Base-by-base conservation (phyloP, 2,329 filamentous ascomycete species). In the Penicillium sp. region DNA sequence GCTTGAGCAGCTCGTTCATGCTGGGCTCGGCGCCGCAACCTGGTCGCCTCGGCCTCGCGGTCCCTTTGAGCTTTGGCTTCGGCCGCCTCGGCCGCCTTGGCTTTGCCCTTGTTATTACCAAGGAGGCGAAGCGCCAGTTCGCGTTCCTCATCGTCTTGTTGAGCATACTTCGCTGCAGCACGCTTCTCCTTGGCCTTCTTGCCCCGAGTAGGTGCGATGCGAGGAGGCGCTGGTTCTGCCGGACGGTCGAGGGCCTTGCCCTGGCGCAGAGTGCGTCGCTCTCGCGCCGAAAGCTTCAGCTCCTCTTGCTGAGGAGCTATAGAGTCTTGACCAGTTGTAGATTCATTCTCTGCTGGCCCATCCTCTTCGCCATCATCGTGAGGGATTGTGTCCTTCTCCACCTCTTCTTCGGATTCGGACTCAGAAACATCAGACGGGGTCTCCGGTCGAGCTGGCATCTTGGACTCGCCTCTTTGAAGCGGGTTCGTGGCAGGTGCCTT, bases 101-200 rank as follows among this genome's bases (percentile, higher is more conserved):
- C 81, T 61, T 72, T 69, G 49, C 60, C 60, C 42, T 67, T 66
- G 56, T 68, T 53, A 81, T 89, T 86, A 36, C 94, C 94, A n/a
- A 96, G 85, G n/a, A 97, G 81, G 23, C 85, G 81, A 72, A 96
- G 88, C 29, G 91, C 90, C 0, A 92, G 82, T 6, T 82, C 83
- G 12, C 91, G 89, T 66, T 99, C 94, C 72, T 96, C 93, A 50
- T 96, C 91, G 63, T 97, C 93, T 78, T 97, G 94, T 63, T 95
- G 79, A 42, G 88, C 93, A 74, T 99, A 99, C 70, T 96, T 96
- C 53, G 84, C 78, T 3, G 90, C 90, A 2, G 90, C 85, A 71
- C 94, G 95, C 77, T 95, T 96, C 41, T 86, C 85, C 69, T 95
- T 96, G 54, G 81, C 82, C 52, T 84, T 85, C 70, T 95, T 90